These are phyloP conservation scores for Coleophoma crateriformis DNA, from an alignment of 2,329 filamentous ascomycete genomes.

Conservation along the genomic window DNA sequence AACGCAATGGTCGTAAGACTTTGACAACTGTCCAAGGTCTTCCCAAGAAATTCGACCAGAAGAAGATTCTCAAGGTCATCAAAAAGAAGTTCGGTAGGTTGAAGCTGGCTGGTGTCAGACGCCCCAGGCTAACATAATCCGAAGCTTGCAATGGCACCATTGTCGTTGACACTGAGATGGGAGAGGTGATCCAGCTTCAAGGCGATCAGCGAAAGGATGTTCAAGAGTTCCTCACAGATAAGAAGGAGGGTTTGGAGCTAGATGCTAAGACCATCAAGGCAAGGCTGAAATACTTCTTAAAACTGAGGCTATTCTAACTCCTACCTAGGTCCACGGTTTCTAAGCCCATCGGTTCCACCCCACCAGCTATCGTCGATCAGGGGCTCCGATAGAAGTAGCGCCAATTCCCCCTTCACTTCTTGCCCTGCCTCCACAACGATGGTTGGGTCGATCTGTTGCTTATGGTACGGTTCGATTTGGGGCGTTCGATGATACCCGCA, in stretches of 20 bases:
- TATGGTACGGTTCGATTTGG: conserved; percentile 22
- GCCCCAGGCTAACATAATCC: conserved; percentile 13
- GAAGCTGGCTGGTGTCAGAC: not conserved
- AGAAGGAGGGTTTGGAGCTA: conserved; percentile 89
- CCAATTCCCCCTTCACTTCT: conserved; percentile 20
- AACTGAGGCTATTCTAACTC: conserved; percentile 4
- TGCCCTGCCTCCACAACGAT: conserved; percentile 19
- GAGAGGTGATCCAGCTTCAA: conserved; percentile 99
- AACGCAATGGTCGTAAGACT: conserved; percentile 99
- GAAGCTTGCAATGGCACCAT: conserved; percentile 99
- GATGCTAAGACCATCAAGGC: conserved; percentile 98
- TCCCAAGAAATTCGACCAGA: conserved; percentile 98
- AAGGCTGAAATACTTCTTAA: conserved; percentile 10
- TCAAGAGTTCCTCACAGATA: conserved; percentile 93
- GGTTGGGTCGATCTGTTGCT: conserved; percentile 20
- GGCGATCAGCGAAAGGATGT: conserved; percentile 99
- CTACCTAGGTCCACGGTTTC: conserved; percentile 53
- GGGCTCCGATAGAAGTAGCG: conserved; percentile 24
- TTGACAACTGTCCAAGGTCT: conserved; percentile 99
- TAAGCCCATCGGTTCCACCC: conserved; percentile 39
- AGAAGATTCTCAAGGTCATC: conserved; percentile 99
- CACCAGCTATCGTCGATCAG: conserved; percentile 21
- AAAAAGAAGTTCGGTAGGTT: conserved; percentile 95
- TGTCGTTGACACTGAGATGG: conserved; percentile 92
- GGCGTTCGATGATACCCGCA: conserved; percentile 29